Base-by-base conservation (phyloP, 768 basidiomycete species). In the Tephrocybe sp. region DNA sequence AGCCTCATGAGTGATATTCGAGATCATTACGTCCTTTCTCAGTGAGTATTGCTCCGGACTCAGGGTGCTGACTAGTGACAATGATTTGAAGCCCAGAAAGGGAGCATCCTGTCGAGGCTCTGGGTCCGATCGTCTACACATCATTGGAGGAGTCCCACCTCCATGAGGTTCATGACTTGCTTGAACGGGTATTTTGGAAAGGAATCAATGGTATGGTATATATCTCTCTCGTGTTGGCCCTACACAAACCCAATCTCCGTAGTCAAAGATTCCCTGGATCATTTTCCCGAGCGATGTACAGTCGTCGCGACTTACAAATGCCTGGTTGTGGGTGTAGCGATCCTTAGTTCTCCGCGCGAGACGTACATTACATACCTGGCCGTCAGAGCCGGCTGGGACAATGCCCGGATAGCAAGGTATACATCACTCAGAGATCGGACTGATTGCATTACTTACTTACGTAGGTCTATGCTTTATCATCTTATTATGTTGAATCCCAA, bases 351-450 rank as follows among this genome's bases (percentile, higher is more conserved):
- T 20, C 90, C 90, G 0, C 78, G 79, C 43, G 87, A 90, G 63
- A 85, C 87, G 3, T 93, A 93, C 59, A 89, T 93, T 47, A 90
- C 88, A 17, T 93, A 90, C 56, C 74, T 93, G 14, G 85, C 77
- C 33, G 90, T 93, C 44, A 84, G 78, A 58, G 74, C 84, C 15
- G 89, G 90, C 9, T 93, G 90, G 90, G 86, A 92, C 49, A 86
- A 86, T 58, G 74, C 83, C 3, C 81, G 85, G 50, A 86, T 93
- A 51, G 90, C 88, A 26, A 86, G 85, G 90, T 88, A 58, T 11
- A 40, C 30, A 36, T 49, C 45, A 54, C 58, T 36, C 25, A 39
- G 8, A n/a, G 21, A 47, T 46, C 38, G 43, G 54, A 21, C 56
- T 48, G 36, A 28, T 17, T 51, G 20, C 38, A 51, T 56, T 15